Evolutionary conservation across 2,329 filamentous ascomycete genomes (phyloP), one percentile per base, ranked within the genome.

Genomic region (Aspergillus felis): DNA sequence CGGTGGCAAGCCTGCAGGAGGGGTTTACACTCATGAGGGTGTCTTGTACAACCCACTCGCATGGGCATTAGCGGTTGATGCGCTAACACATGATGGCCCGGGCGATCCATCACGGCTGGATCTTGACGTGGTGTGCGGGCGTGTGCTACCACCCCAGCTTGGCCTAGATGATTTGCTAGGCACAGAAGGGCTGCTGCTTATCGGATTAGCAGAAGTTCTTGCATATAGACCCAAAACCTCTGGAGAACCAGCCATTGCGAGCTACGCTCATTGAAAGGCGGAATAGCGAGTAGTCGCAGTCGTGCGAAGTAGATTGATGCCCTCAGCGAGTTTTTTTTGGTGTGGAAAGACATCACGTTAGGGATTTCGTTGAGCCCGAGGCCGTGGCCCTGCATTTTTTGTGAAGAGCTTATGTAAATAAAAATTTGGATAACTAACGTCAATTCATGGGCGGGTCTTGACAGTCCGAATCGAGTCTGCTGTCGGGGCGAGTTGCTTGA

Each of bases 11-110:
- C 58, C 59, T 0, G 80, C 76, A 0, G 80, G 79, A 2, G 65
- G 68, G 0, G 68, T 82, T 50, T 82, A 81, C 64, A 78, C 75
- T 0, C 82, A 84, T 59, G 81, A 82, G 57, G 77, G 77, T 3
- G 71, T 80, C 35, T 69, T 84, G 46, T 81, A 78, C 61, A 81
- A 83, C 58, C 76, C 79, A 0, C 67, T 84, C 25, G 50, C 66
- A 10, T 72, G 64, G 65, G 66, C 64, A 1, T 64, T 84, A 47
- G 68, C 77, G 1, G 68, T 78, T 9, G 81, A 83, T 66, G 81
- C 80, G 17, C 70, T 85, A 57, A 72, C 64, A 9, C 70, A 83
- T 61, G 72, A 72, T 47, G 81, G 82, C 1, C 79, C 78, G 0
- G 81, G 76, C 0, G 57, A 71, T 22, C 55, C 75, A 2, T 69